These are phyloP conservation scores for Pichia sp. DNA, from an alignment of 1,139 yeast genomes.

Conservation along the genomic window DNA sequence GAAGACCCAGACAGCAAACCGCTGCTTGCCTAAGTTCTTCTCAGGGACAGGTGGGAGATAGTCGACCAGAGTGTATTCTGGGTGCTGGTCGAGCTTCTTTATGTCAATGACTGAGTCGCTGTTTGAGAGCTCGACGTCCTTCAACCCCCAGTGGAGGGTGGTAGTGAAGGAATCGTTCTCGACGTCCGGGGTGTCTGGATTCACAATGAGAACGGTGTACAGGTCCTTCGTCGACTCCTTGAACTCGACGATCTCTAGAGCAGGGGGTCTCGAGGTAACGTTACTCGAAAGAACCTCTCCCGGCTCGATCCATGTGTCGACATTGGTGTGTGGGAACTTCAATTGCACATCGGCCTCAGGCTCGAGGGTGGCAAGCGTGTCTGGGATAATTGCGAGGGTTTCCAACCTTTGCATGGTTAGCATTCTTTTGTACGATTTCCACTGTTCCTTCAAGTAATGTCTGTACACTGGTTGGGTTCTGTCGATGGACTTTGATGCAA, in stretches of 20 bases:
- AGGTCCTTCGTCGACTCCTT: conserved; percentile 48
- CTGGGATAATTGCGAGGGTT: conserved; percentile 82
- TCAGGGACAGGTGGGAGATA: conserved; percentile 88
- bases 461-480: conserved; percentile 76
- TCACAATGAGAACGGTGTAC: conserved; percentile 76
- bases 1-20: conserved; percentile 88
- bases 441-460: conserved; percentile 57
- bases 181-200: conserved; percentile 89
- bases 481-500: conserved; percentile 50
- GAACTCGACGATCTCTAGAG: conserved; percentile 69
- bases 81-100: conserved; percentile 39
- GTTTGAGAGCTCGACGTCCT: conserved; percentile 61
- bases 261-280: conserved; percentile 71
- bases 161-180: conserved; percentile 65
- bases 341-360: conserved; percentile 75
- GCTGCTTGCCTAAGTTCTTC: conserved; percentile 75
- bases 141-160: conserved; percentile 72
- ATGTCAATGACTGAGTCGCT: conserved; percentile 58
- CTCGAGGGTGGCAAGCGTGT: conserved; percentile 83
- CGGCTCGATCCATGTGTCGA: conserved; percentile 69
- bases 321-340: conserved; percentile 66
- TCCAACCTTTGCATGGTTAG: conserved; percentile 86
- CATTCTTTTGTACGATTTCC: conserved; percentile 69
- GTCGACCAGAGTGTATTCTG: conserved; percentile 45
- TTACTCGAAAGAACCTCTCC: conserved; percentile 71